A percentile compares a stretch with the other conserved stretches of the same genome.
Evolutionary conservation across 192 early-diverging fungal species (phyloP).

Genomic region (Gonapodya prolifera): DNA sequence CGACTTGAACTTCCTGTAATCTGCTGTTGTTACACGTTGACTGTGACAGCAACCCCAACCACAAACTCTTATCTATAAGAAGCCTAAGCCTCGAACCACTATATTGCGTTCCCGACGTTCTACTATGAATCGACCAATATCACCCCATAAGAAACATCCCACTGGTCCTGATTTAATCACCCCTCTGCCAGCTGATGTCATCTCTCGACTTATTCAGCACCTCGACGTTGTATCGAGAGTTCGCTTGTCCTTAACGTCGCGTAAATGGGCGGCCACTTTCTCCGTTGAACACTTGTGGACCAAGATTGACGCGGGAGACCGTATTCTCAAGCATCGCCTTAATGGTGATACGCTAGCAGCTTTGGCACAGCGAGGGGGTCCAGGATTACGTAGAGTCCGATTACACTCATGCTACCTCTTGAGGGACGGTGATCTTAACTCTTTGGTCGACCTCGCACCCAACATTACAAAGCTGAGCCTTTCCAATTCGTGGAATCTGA

Average conservation of each 20-base stretch:
- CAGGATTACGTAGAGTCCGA: conserved; percentile 16
- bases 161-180: background rate
- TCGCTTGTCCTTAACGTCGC: conserved; percentile 3
- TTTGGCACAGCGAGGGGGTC: conserved; percentile 12
- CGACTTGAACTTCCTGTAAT: no score
- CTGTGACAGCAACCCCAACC: no score
- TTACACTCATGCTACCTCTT: conserved; percentile 24
- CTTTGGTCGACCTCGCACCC: conserved; percentile 21
- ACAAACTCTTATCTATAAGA: no score
- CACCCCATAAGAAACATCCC: background rate
- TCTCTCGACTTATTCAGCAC: background rate
- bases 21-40: no score
- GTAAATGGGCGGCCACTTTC: conserved; percentile 19
- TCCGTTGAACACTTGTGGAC: conserved; percentile 21
- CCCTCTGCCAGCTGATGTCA: background rate
- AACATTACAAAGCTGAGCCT: conserved; percentile 21
- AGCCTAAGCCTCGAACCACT: no score
- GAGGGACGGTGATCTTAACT: conserved; percentile 20
- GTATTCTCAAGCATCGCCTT: conserved; percentile 16
- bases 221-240: background rate
- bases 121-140: no score
- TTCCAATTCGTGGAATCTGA: conserved; percentile 41
- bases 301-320: conserved; percentile 14
- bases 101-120: no score
- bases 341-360: conserved; percentile 9